Percentiles rank a stretch among this genome's conserved stretches.
Evolutionary conservation across 148 eudicot species (phyloP).

Genomic region (Fagopyrum tataricum): DNA sequence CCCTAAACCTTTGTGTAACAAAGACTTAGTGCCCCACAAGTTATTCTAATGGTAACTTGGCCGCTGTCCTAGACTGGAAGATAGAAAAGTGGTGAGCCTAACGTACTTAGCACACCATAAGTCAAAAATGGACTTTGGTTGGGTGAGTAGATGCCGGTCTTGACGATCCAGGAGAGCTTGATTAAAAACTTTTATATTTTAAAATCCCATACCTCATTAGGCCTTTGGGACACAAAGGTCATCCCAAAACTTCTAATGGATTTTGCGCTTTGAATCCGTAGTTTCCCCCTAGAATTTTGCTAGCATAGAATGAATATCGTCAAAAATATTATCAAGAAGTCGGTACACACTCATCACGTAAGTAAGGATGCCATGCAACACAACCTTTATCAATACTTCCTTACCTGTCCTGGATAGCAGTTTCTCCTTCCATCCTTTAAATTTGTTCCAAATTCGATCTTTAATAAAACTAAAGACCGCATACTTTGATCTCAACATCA

Average conservation of each 20-base stretch:
- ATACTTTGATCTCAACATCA: background rate
- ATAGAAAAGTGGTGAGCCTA: background rate
- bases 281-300: background rate
- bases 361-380: background rate
- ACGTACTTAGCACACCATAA: background rate
- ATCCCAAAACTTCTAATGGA: background rate
- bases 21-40: background rate
- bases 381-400: background rate
- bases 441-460: background rate
- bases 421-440: background rate
- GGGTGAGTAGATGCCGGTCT: background rate
- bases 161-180: background rate
- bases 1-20: background rate
- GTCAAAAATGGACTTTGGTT: no score
- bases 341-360: background rate
- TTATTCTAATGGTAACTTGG: background rate
- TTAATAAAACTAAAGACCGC: background rate
- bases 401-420: background rate
- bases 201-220: background rate
- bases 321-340: background rate
- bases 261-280: background rate
- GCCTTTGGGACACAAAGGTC: background rate
- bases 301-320: background rate
- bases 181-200: no score
- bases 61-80: background rate